These are phyloP conservation scores for Epichloe coenophiala DNA, from an alignment of 2,329 filamentous ascomycete genomes.

Conservation along the genomic window DNA sequence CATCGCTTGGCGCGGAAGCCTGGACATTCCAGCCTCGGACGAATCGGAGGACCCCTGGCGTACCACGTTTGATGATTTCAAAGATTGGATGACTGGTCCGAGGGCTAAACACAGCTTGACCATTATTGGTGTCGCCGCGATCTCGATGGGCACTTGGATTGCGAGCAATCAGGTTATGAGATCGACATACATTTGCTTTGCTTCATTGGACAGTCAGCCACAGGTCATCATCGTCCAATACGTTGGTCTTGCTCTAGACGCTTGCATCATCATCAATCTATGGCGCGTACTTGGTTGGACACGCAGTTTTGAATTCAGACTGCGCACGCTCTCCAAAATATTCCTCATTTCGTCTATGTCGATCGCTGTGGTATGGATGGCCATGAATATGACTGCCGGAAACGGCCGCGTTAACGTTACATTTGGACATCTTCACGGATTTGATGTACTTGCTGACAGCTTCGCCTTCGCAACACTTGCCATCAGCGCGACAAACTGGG, in stretches of 20 bases:
- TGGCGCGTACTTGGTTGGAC: constrained; percentile 41
- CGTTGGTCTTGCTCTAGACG: constrained; percentile 32
- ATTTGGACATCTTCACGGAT: constrained; percentile 31
- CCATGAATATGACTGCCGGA: constrained; percentile 16
- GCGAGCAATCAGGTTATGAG: constrained; percentile 22
- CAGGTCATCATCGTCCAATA: constrained; percentile 28
- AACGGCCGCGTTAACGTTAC: constrained; percentile 13
- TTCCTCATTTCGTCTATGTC: constrained; percentile 27
- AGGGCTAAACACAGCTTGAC: constrained; percentile 22
- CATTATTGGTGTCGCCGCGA: constrained; percentile 22
- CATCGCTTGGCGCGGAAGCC: constrained; percentile 21
- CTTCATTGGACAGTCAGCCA: constrained; percentile 24
- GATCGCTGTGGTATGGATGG: constrained; percentile 24
- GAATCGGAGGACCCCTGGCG: constrained; percentile 35
- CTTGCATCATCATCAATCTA: constrained; percentile 29
- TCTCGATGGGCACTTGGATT: constrained; percentile 30
- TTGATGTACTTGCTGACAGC: constrained; percentile 36
- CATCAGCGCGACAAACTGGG: constrained; percentile 31
- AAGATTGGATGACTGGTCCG: constrained; percentile 31
- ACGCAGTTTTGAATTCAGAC: constrained; percentile 30
- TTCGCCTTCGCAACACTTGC: constrained; percentile 29
- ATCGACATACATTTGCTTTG: constrained; percentile 41
- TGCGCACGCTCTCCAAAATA: constrained; percentile 31
- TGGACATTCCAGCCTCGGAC: constrained; percentile 16
- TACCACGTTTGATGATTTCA: constrained; percentile 32